Conservation (phyloP, 2,329 filamentous ascomycete species). For the Ophiostoma montium region DNA sequence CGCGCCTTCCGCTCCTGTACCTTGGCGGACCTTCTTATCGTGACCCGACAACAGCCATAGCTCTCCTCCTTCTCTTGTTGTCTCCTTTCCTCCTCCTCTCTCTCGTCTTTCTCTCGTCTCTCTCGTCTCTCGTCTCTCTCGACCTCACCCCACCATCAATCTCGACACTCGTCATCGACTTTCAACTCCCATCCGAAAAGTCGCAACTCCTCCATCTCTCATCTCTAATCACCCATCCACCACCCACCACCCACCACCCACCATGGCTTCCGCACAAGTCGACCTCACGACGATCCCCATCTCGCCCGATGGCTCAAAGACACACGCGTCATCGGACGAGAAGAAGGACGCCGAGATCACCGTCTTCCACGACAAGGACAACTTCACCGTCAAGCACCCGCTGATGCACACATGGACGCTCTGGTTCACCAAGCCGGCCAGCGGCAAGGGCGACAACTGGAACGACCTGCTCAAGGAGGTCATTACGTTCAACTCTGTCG, state of each 20-base stretch:
- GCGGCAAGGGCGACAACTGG: slow-evolving; percentile 97
- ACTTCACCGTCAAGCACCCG: slow-evolving; percentile 99
- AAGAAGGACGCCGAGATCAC: slow-evolving; percentile 56
- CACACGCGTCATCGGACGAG: slow-evolving; percentile 26
- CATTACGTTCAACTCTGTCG: slow-evolving; percentile 95
- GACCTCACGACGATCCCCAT: slow-evolving; percentile 56
- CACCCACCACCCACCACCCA: slow-evolving; percentile 4
- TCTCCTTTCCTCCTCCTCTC: not conserved
- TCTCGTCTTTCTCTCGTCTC: not conserved
- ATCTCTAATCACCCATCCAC: too few species aligned
- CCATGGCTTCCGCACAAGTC: slow-evolving; percentile 38
- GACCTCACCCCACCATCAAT: not conserved
- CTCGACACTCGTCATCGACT: not conserved
- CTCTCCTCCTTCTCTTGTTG: not conserved
- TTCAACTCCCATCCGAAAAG: not conserved
- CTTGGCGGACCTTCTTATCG: slow-evolving; percentile 7
- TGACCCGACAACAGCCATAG: not conserved
- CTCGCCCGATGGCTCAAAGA: slow-evolving; percentile 48
- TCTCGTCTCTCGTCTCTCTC: not conserved
- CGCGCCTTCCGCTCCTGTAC: slow-evolving; percentile 7
- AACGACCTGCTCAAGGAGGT: slow-evolving; percentile 96
- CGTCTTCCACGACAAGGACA: slow-evolving; percentile 95
- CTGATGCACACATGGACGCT: slow-evolving; percentile 96
- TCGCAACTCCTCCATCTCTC: too few species aligned
- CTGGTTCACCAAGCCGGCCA: slow-evolving; percentile 98